Evolutionary conservation across 129 eudicot species (phyloP).

Genomic region (Flaveria brownii): DNA sequence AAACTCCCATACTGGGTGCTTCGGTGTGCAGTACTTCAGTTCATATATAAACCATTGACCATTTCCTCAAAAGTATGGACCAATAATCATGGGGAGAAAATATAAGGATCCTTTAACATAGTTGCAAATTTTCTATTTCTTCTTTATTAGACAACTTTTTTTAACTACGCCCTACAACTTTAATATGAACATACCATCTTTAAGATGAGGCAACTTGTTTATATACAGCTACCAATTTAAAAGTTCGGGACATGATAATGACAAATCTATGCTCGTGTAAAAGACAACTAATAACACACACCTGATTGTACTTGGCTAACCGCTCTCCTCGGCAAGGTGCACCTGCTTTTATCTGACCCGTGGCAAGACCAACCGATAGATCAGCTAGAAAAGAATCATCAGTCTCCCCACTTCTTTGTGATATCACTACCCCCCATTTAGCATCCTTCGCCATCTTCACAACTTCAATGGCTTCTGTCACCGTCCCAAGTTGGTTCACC

Average conservation of each 20-base stretch:
- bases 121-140: no score
- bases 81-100: no score
- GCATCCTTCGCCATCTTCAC: constrained; percentile 97
- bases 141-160: no score
- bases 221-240: neutral
- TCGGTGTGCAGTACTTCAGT: no score
- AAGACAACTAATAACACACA: constrained; percentile 1
- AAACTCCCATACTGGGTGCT: neutral
- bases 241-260: neutral
- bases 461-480: constrained; percentile 89
- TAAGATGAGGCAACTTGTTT: neutral
- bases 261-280: neutral
- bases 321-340: constrained; percentile 99
- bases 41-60: neutral
- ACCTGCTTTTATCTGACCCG: constrained; percentile 93
- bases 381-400: constrained; percentile 94
- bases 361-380: constrained; percentile 85
- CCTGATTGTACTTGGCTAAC: constrained; percentile 95
- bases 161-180: no score
- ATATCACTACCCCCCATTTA: constrained; percentile 85
- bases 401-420: constrained; percentile 97
- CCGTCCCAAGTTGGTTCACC: constrained; percentile 93
- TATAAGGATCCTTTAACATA: no score
- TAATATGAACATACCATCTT: neutral
- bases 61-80: no score